Conservation (phyloP, 148 eudicot genomes). For the Chenopodium quinoa region DNA sequence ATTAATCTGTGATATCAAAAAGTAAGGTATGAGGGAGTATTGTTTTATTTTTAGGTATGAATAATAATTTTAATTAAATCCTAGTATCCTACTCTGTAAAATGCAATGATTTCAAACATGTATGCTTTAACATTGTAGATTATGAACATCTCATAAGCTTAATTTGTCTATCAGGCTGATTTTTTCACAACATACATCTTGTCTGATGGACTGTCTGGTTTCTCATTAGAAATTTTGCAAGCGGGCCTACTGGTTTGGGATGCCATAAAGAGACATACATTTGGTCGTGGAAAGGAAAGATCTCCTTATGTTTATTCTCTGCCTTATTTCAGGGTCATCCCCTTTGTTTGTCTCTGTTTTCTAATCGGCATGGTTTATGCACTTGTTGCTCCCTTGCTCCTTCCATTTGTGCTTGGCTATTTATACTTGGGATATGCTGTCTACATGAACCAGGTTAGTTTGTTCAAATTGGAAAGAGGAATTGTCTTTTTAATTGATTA, state of each 20-base stretch:
- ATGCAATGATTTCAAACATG: background rate
- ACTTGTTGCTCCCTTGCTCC: conserved; percentile 81
- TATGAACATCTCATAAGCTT: background rate
- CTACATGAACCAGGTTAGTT: conserved; percentile 75
- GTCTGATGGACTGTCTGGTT: conserved; percentile 86
- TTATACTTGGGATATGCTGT: conserved; percentile 79
- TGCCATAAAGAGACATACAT: conserved; percentile 45
- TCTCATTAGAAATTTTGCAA: conserved; percentile 82
- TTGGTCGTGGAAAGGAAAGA: conserved; percentile 61
- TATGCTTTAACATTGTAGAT: background rate
- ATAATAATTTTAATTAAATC: background rate
- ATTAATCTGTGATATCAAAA: background rate
- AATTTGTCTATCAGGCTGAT: conserved; percentile 61
- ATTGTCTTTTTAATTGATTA: background rate
- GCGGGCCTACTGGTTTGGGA: conserved; percentile 78
- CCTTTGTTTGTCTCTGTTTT: conserved; percentile 61
- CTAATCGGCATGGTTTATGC: conserved; percentile 86
- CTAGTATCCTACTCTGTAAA: background rate
- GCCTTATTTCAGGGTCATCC: conserved; percentile 72
- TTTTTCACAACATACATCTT: conserved; percentile 90
- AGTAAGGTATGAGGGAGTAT: background rate
- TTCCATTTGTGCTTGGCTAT: conserved; percentile 85
- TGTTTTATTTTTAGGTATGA: background rate
- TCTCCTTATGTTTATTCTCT: conserved; percentile 64
- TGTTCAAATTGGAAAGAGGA: background rate